Conservation (phyloP, 768 basidiomycete genomes). For the Russula vinacea region DNA sequence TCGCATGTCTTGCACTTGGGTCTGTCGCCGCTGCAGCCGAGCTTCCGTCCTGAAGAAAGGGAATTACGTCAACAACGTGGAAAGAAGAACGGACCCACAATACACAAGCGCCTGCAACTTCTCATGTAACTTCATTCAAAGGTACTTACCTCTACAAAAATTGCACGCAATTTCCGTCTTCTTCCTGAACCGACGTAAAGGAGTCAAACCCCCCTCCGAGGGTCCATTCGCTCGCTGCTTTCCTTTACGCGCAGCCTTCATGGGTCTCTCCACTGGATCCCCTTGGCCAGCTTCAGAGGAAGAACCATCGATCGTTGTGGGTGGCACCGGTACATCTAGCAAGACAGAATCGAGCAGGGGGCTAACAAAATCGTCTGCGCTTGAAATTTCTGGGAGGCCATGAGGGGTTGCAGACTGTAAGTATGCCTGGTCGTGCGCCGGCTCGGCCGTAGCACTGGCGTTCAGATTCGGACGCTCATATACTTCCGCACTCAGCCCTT, state of each 20-base stretch:
- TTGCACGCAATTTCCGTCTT: slow-evolving; percentile 70
- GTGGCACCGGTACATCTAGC: slow-evolving; percentile 9
- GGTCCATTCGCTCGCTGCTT: slow-evolving; percentile 18
- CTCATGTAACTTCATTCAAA: slow-evolving; percentile 11
- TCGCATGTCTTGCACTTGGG: slow-evolving; percentile 65
- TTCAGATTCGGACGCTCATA: slow-evolving; percentile 7
- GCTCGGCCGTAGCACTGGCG: slow-evolving; percentile 3
- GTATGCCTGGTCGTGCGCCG: slow-evolving; percentile 8
- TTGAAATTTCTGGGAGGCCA: slow-evolving; percentile 4
- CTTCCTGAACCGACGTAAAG: slow-evolving; percentile 30
- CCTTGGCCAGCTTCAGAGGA: slow-evolving; percentile 23
- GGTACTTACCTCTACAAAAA: slow-evolving; percentile 66
- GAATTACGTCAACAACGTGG: slow-evolving; percentile 16
- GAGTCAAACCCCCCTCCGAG: slow-evolving; percentile 12
- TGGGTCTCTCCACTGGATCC: slow-evolving; percentile 13
- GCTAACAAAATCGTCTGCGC: slow-evolving; percentile 17
- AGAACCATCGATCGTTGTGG: slow-evolving; percentile 19
- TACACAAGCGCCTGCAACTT: slow-evolving; percentile 17
- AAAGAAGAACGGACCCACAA: slow-evolving; percentile 20
- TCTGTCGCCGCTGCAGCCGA: slow-evolving; percentile 65
- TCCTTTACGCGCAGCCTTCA: slow-evolving; percentile 12
- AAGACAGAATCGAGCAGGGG: slow-evolving; percentile 19
- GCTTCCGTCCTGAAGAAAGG: slow-evolving; percentile 58
- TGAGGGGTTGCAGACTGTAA: slow-evolving; percentile 7
- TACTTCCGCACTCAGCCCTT: slow-evolving; percentile 8